phyloP scores from a whole-genome alignment of 306 rosid genomes.

The Spatholobus suberectus region DNA sequence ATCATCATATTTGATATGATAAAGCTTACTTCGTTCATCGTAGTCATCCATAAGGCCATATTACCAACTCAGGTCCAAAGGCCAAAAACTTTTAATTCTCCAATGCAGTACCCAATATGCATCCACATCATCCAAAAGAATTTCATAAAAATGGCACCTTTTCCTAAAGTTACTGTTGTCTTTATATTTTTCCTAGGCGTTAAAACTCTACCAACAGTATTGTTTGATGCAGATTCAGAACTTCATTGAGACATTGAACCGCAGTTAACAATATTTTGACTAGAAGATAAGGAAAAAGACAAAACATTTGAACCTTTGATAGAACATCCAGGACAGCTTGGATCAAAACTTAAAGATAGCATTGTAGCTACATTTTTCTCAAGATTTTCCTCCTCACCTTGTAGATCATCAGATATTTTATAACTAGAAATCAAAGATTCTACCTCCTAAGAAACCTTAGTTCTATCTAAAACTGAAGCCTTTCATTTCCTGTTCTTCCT shows the following conservation, averaged over 20 bases:
- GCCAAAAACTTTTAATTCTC: constrained; percentile 88
- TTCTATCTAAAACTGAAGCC: constrained; percentile 46
- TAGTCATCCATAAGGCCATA: constrained; percentile 78
- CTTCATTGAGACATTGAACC: constrained; percentile 59
- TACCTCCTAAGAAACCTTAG: constrained; percentile 49
- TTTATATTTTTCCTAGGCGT: constrained; percentile 73
- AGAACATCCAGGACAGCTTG: constrained; percentile 85
- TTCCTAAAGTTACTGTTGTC: constrained; percentile 67
- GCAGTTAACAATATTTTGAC: constrained; percentile 52
- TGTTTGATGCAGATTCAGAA: constrained; percentile 70
- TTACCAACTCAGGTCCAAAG: constrained; percentile 92
- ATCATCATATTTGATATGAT: constrained; percentile 92
- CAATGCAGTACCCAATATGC: constrained; percentile 73
- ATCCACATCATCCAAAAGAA: constrained; percentile 77
- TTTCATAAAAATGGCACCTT: too few relatives aligned
- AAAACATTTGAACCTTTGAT: constrained; percentile 56
- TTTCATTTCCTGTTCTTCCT: constrained; percentile 60
- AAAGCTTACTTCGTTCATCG: constrained; percentile 61
- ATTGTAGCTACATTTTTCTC: constrained; percentile 95
- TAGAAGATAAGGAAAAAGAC: constrained; percentile 61
- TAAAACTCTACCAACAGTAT: constrained; percentile 71
- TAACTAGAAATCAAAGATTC: constrained; percentile 48
- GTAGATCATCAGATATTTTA: constrained; percentile 52
- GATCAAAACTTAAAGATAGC: constrained; percentile 97
- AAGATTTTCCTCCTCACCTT: too few relatives aligned